phyloP scores from a whole-genome alignment of 306 rosid species.

The Pterocarpus santalinus region DNA sequence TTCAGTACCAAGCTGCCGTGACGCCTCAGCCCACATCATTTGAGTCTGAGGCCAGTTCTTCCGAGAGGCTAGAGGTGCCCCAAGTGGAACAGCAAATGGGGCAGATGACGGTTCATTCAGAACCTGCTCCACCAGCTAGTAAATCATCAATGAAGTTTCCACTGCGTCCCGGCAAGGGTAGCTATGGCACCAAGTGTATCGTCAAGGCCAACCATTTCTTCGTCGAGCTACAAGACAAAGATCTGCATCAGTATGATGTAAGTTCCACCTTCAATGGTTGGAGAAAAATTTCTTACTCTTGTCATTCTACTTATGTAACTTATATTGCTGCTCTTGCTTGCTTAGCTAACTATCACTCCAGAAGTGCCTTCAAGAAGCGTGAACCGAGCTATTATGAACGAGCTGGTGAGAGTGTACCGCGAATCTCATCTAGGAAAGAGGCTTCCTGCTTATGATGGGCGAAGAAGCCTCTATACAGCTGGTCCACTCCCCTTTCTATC shows the following conservation, averaged over 20 bases:
- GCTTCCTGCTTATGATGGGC: no score
- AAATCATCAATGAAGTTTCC: slow-evolving; percentile 92
- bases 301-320: background rate
- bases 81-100: slow-evolving; percentile 52
- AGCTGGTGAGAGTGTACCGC: slow-evolving; percentile 68
- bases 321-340: slow-evolving; percentile 13
- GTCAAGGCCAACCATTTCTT: no score
- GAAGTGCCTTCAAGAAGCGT: slow-evolving; percentile 86
- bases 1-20: slow-evolving; percentile 64
- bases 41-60: slow-evolving; percentile 78
- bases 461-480: no score
- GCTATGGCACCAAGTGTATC: no score
- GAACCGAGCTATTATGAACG: slow-evolving; percentile 89
- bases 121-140: slow-evolving; percentile 61
- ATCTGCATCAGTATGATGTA: slow-evolving; percentile 96
- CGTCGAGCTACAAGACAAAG: slow-evolving; percentile 86
- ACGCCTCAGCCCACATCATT: slow-evolving; percentile 58
- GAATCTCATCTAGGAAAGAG: no score
- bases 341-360: slow-evolving; percentile 87
- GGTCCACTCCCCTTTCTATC: slow-evolving; percentile 86
- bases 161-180: slow-evolving; percentile 90
- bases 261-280: slow-evolving; percentile 44
- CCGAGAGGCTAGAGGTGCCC: slow-evolving; percentile 53
- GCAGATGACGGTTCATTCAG: slow-evolving; percentile 57
- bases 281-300: background rate